These are phyloP conservation scores for Kuraishia borneana DNA, from an alignment of 805 yeast genomes.

Conservation along the genomic window DNA sequence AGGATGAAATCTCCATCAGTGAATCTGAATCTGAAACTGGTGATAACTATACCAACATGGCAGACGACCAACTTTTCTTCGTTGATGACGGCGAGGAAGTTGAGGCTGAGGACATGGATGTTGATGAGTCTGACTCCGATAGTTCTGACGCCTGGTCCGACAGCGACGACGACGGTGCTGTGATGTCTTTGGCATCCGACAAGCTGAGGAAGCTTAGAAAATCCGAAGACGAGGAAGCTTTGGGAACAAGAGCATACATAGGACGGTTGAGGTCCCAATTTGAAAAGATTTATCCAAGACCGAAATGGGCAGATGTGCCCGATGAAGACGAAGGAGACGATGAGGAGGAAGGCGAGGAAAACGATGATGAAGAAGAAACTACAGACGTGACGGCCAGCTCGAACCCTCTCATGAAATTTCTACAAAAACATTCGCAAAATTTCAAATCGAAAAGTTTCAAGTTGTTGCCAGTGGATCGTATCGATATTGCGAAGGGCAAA, in stretches of 20 bases:
- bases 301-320: slow-evolving; percentile 65
- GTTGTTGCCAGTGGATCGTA: slow-evolving; percentile 54
- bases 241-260: slow-evolving; percentile 21
- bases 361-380: slow-evolving; percentile 7
- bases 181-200: slow-evolving; percentile 50
- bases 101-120: slow-evolving; percentile 5
- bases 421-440: slow-evolving; percentile 18
- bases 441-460: slow-evolving; percentile 26
- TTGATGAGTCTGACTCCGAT: slow-evolving; percentile 4
- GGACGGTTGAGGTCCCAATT: slow-evolving; percentile 45
- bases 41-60: slow-evolving; percentile 18
- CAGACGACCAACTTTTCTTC: slow-evolving; percentile 42
- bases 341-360: slow-evolving; percentile 6
- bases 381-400: slow-evolving; percentile 9
- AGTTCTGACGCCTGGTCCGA: slow-evolving; percentile 63
- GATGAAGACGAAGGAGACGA: slow-evolving; percentile 37
- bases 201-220: slow-evolving; percentile 63
- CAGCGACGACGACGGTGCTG: slow-evolving; percentile 76
- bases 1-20: slow-evolving; percentile 15
- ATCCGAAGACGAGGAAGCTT: slow-evolving; percentile 24
- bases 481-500: slow-evolving; percentile 72
- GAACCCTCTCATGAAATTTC: slow-evolving; percentile 20
- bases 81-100: slow-evolving; percentile 34
- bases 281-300: slow-evolving; percentile 66
- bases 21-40: slow-evolving; percentile 21